Evolutionary conservation across 2,329 filamentous ascomycete species (phyloP), one percentile per base, ranked within the genome.

Genomic region (Penicillium sp.): DNA sequence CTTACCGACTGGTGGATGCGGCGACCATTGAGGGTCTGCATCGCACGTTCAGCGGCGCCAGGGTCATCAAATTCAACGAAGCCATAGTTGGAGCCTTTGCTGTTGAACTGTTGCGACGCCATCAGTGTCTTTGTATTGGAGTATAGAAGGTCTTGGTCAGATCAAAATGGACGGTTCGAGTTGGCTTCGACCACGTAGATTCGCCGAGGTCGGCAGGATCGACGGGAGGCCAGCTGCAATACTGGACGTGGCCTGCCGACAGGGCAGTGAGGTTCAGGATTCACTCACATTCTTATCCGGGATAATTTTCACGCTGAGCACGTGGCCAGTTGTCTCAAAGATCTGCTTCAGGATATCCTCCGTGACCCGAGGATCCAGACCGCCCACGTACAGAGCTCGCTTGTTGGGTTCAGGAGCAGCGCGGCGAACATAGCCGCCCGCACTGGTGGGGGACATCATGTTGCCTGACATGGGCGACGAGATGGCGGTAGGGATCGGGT

Each of bases 31-130:
- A 98, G 78, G 48, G 91, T 97, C 71, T 88, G 83, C 93, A 98
- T 96, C 54, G 93, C 93, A 67, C 93, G 85, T 71, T 98, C 93
- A 59, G 93, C 93, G 55, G 91, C 88, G 71, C 88, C 90, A 45
- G 93, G 93, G 69, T 98, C 93, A 71, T 98, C 93, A 72, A 96
- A 98, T 71, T 98, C 93, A 56, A 98, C 87, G 66, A 98, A 98
- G 25, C 93, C 93, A 73, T 98, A 98, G 77, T 98, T 98, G 78
- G 89, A 94, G 41, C 93, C 93, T 79, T 97, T 95, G 60, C 85
- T 86, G 82, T 95, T 73, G 58, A 78, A 69, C 60, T 69, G 59
- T 46, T 54, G 56, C 39, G 43, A 52, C 51, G 39, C 33, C 40
- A 39, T 44, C 29, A 39, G 43, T 45, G 26, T 32, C 36, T 39